Evolutionary conservation across 208 protist genomes (phyloP).

Genomic region (Hexamita inflata): DNA sequence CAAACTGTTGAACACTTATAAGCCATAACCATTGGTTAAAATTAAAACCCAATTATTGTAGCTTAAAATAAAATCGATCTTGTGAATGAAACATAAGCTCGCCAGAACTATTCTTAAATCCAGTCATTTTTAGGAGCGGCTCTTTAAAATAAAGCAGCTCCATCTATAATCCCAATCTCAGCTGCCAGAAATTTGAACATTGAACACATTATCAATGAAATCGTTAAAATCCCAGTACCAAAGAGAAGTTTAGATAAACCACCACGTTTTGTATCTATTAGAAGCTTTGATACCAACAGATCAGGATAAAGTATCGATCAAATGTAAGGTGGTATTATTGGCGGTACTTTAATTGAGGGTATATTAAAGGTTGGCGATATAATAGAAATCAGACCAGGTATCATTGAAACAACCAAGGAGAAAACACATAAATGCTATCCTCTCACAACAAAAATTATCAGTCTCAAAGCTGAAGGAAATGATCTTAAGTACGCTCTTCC

Average conservation of each 20-base stretch:
- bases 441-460: slow-evolving; percentile 72
- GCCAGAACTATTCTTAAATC: slow-evolving; percentile 59
- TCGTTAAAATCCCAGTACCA: slow-evolving; percentile 86
- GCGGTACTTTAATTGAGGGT: slow-evolving; percentile 87
- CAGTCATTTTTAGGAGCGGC: slow-evolving; percentile 27
- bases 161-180: slow-evolving; percentile 76
- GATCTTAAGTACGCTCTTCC: slow-evolving; percentile 91
- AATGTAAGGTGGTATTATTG: slow-evolving; percentile 86
- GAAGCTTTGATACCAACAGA: slow-evolving; percentile 99
- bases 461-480: slow-evolving; percentile 87
- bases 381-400: slow-evolving; percentile 93
- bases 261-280: slow-evolving; percentile 88
- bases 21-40: slow-evolving; percentile 97
- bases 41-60: slow-evolving; percentile 84
- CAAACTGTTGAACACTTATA: slow-evolving; percentile 86
- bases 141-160: neutral
- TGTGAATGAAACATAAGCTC: slow-evolving; percentile 69
- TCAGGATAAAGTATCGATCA: slow-evolving; percentile 81
- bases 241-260: slow-evolving; percentile 70
- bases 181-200: slow-evolving; percentile 92
- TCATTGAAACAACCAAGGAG: slow-evolving; percentile 56
- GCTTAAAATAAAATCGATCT: slow-evolving; percentile 99
- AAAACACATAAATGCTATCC: slow-evolving; percentile 72
- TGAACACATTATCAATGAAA: slow-evolving; percentile 88
- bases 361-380: slow-evolving; percentile 81